A percentile compares a stretch with the other conserved stretches of the same genome.
Evolutionary conservation across 192 early-diverging fungal species (phyloP).

Genomic region (Rhizophagus sp.): DNA sequence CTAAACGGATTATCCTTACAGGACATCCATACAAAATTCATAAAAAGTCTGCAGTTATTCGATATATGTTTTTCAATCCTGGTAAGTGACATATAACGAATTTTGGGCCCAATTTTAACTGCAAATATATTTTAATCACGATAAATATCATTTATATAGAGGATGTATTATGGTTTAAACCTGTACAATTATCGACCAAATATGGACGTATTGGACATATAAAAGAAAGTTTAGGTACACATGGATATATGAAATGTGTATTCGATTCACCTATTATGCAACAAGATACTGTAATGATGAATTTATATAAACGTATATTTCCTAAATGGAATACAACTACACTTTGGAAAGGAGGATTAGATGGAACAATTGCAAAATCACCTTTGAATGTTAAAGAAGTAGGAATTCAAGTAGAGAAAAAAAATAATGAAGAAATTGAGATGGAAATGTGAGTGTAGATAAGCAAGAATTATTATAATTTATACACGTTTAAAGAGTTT

Average conservation of each 20-base stretch:
- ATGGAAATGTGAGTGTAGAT: background rate
- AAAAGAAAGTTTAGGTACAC: conserved; percentile 89
- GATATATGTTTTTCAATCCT: conserved; percentile 96
- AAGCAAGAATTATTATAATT: too few relatives aligned
- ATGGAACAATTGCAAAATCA: conserved; percentile 1
- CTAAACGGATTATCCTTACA: conserved; percentile 92
- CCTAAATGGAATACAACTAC: conserved; percentile 91
- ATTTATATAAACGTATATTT: conserved; percentile 93
- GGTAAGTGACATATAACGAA: conserved; percentile 22
- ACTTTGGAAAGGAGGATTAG: conserved; percentile 44
- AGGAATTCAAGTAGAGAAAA: too few relatives aligned
- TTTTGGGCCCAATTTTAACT: background rate
- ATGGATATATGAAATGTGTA: conserved; percentile 95
- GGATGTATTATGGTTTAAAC: conserved; percentile 95
- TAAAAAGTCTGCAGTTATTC: conserved; percentile 88
- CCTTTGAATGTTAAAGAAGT: background rate
- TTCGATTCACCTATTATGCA: conserved; percentile 89
- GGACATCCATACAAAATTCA: conserved; percentile 95
- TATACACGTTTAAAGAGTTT: too few relatives aligned
- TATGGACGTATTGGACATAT: conserved; percentile 91
- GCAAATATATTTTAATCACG: background rate
- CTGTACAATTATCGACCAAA: conserved; percentile 91
- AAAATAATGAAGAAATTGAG: background rate
- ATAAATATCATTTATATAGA: conserved; percentile 39
- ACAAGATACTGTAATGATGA: conserved; percentile 96